phyloP scores from a whole-genome alignment of 148 eudicot genomes.

The Rhododendron williamsianum region DNA sequence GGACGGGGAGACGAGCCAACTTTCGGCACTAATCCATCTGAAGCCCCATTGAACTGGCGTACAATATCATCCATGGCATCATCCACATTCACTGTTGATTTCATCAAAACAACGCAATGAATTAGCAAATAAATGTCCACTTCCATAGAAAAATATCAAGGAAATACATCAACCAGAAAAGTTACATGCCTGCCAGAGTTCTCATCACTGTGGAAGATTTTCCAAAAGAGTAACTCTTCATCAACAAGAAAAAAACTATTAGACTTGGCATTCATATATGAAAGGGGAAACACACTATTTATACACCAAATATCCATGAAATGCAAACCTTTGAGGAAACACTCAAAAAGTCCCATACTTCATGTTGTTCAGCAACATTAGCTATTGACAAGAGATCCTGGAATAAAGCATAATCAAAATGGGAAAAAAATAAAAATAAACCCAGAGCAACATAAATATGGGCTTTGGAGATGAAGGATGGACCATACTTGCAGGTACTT shows the following conservation, averaged over 20 bases:
- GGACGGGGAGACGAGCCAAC: conserved; percentile 54
- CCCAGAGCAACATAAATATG: neutral
- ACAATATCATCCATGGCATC: conserved; percentile 97
- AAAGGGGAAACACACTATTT: neutral
- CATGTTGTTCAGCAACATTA: conserved; percentile 98
- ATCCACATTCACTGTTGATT: conserved; percentile 73
- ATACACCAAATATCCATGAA: conserved; percentile 2
- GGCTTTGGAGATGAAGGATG: conserved; percentile 2
- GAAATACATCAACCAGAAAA: neutral
- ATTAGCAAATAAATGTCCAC: neutral
- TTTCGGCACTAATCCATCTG: conserved; percentile 77
- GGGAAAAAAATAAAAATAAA: neutral
- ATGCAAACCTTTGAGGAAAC: conserved; percentile 74
- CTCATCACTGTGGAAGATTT: conserved; percentile 86
- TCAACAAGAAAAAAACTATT: conserved; percentile 10
- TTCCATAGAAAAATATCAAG: neutral
- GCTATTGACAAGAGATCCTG: conserved; percentile 98
- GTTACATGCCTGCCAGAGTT: conserved; percentile 73
- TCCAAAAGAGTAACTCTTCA: conserved; percentile 90
- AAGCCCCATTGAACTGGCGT: conserved; percentile 94
- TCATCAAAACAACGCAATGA: neutral
- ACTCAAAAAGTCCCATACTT: conserved; percentile 97
- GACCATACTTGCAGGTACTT: conserved; percentile 78
- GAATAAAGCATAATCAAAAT: conserved; percentile 19
- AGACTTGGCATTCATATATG: neutral